Percentiles rank a stretch among this genome's conserved stretches.
Conservation (phyloP, 352 stramenopile genomes). For the Pythium plurisporium region DNA sequence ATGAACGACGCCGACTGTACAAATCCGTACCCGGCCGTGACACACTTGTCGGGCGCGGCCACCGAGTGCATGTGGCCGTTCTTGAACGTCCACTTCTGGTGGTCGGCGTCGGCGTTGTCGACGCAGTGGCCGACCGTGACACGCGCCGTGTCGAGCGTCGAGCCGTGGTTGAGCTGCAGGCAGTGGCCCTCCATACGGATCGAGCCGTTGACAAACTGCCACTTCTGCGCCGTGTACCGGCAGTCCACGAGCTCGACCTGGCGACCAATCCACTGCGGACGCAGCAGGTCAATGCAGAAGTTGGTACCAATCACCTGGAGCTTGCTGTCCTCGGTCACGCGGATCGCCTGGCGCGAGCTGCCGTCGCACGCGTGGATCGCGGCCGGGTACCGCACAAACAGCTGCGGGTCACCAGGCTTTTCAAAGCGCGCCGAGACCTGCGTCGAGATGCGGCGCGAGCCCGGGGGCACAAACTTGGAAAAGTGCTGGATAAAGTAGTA, state of each 20-base stretch:
- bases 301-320: slow-evolving; percentile 55
- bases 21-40: slow-evolving; percentile 77
- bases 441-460: slow-evolving; percentile 62
- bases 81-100: slow-evolving; percentile 64
- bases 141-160: slow-evolving; percentile 40
- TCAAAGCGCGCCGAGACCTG: slow-evolving; percentile 44
- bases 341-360: slow-evolving; percentile 57
- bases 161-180: slow-evolving; percentile 65
- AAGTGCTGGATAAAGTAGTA: slow-evolving; percentile 92
- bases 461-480: slow-evolving; percentile 79
- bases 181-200: slow-evolving; percentile 67
- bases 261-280: slow-evolving; percentile 45
- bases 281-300: slow-evolving; percentile 56
- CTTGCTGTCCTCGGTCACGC: slow-evolving; percentile 62
- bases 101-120: slow-evolving; percentile 25
- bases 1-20: slow-evolving; percentile 64
- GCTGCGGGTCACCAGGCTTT: slow-evolving; percentile 52
- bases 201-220: slow-evolving; percentile 48
- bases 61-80: slow-evolving; percentile 51
- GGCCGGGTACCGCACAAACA: slow-evolving; percentile 58
- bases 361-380: slow-evolving; percentile 58
- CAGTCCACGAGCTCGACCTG: slow-evolving; percentile 67
- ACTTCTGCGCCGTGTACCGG: slow-evolving; percentile 58
- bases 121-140: slow-evolving; percentile 52
- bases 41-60: slow-evolving; percentile 51